Evolutionary conservation across 441 rosid species (phyloP), one percentile per base, ranked within the genome.

Genomic region (Mallotus japonicus): DNA sequence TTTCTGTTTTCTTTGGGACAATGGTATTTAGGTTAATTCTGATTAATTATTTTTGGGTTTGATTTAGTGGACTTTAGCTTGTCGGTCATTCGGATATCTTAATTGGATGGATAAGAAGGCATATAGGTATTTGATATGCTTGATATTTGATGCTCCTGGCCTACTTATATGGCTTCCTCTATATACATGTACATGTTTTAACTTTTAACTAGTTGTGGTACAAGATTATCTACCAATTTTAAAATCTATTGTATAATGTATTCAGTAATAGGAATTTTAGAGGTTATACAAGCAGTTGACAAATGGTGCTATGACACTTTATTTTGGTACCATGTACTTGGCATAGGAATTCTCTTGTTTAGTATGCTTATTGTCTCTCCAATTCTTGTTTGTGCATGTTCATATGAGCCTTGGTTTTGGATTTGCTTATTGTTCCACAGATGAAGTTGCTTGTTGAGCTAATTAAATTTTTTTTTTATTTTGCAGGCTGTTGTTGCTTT

Each of bases 401-500:
- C 11, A 10, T 44, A 10, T 64, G 16, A 44, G 15, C 19, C 70
- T 62, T 62, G 40, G 50, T 17, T 62, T 46, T 37, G 22, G 37
- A 32, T 3, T 58, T 53, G 16, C 24, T 32, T 24, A 7, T 32
- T 49, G 11, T 34, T 51, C 47, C 50, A 11, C 19, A 13, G 8
- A 46, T 22, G 5, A 54, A 32, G 50, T 59, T 13, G 10, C 22
- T 75, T 73, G 7, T 17, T 47, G 28, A 24, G 28, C 28, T 24
- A 24, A 24, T 24, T 24, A 24, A 24, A 24, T 0, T 24, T 24
- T 24, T 24, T 24, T 24, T 69, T 46, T 58, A 69, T 68, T 46
- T 73, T 58, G 68, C 82, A 78, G 85, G 85, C 68, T 78, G 63
- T 68, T 67, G 49, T 61, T 49, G 56, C 24, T 62, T 53, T 71